phyloP scores from a whole-genome alignment of 306 rosid genomes.

The Purshia tridentata region DNA sequence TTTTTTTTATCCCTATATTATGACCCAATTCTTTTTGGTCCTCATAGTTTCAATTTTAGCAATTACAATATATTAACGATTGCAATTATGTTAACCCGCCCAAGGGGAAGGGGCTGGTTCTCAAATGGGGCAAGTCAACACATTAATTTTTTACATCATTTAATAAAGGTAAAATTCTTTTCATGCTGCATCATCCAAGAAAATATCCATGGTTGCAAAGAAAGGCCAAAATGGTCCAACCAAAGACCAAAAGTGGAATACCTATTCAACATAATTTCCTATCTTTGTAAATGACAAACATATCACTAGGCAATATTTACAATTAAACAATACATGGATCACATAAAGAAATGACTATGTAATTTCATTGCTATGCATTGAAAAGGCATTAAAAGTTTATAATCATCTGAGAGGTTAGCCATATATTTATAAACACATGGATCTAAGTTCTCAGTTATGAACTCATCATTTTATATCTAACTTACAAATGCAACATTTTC shows the following conservation, averaged over 20 bases:
- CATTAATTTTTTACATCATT: neutral
- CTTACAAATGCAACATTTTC: neutral
- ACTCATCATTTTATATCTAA: neutral
- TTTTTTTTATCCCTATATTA: too few relatives aligned
- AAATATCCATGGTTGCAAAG: neutral
- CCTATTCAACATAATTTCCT: neutral
- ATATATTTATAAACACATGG: neutral
- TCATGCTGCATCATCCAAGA: neutral
- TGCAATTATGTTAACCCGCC: too few relatives aligned
- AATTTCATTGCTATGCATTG: neutral
- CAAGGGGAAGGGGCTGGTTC: neutral
- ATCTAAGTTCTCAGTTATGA: neutral
- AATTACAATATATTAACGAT: too few relatives aligned
- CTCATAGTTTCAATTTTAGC: too few relatives aligned
- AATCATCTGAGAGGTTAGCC: neutral
- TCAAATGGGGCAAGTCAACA: neutral
- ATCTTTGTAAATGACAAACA: neutral
- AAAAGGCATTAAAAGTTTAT: too few relatives aligned
- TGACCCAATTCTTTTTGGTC: too few relatives aligned
- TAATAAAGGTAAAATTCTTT: neutral
- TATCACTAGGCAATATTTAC: neutral
- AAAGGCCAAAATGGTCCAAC: neutral
- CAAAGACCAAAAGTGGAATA: neutral
- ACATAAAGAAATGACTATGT: neutral
- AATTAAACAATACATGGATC: constrained; percentile 3